Evolutionary conservation across 306 rosid species (phyloP).

Genomic region (Argentina anserina): DNA sequence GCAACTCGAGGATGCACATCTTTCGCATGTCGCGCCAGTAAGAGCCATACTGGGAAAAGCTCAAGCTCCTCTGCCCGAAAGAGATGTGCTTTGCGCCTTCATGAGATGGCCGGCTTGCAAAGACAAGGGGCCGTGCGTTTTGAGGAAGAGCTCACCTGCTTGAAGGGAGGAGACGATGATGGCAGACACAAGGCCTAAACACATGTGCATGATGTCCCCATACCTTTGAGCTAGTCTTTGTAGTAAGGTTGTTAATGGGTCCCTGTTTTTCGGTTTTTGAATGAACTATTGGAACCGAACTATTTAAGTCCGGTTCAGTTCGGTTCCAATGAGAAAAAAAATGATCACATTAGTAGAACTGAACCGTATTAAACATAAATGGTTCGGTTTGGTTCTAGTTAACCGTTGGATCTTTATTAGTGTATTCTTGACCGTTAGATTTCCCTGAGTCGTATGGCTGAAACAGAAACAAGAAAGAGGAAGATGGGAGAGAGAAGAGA

Average conservation of each 20-base stretch:
- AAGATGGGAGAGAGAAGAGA: constrained; percentile 61
- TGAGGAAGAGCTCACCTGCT: neutral
- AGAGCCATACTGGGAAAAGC: neutral
- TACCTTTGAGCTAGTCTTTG: neutral
- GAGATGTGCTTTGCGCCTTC: neutral
- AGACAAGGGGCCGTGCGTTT: neutral
- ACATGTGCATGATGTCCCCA: neutral
- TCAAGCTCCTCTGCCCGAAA: neutral
- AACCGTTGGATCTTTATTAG: too few species aligned
- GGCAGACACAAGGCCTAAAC: neutral
- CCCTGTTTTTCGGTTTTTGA: too few species aligned
- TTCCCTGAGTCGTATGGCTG: too few species aligned
- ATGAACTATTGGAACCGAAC: too few species aligned
- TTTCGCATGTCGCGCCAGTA: neutral
- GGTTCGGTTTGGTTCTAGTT: too few species aligned
- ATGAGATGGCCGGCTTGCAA: neutral
- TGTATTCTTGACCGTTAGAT: too few species aligned
- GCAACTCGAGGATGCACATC: neutral
- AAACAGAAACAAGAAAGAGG: constrained; percentile 41
- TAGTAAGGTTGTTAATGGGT: too few species aligned
- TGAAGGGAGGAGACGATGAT: neutral
- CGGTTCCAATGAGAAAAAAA: too few species aligned
- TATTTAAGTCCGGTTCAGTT: too few species aligned
- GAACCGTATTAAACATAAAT: too few species aligned
- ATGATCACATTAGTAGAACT: too few species aligned